Evolutionary conservation across 2,329 filamentous ascomycete species (phyloP), one percentile per base, ranked within the genome.

Genomic region (Xylariaceae sp.): DNA sequence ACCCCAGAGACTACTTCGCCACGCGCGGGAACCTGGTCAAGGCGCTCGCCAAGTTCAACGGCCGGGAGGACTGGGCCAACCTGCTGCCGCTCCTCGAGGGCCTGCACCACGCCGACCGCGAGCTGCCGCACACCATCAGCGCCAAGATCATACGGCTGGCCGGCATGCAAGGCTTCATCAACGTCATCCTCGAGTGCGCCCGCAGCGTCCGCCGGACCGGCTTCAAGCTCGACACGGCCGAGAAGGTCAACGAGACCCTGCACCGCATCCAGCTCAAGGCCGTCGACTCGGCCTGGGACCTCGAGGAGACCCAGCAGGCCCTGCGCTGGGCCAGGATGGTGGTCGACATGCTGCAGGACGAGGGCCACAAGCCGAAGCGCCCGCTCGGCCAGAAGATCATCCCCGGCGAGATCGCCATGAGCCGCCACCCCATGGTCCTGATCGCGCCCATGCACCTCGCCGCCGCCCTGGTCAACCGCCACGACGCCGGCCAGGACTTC

Each of bases 81-180:
- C 59, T 79, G 18, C 62, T 57, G 14, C 68, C 66, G 1, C 60
- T 79, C 30, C 64, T 78, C 28, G 67, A 73, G 40, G 75, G 74
- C 33, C 64, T 69, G 51, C 54, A 60, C 41, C 64, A 67, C 43
- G 65, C 68, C 23, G 55, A 60, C 19, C 64, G 67, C 45, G 60
- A 55, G 40, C 54, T 75, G 16, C 45, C 50, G 15, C 34, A 43
- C 2, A 16, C 38, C 9, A 56, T 69, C 49, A 63, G 60, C 46
- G 28, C 44, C 36, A 65, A 62, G 53, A 57, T 74, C 34, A 50
- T 70, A 23, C 65, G 72, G 9, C 43, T 59, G 28, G 65, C 68
- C 5, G 65, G 64, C 36, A 15, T 38, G 18, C 58, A 57, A 36
- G 69, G 66, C 29, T 63, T 64, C 41, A 58, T 74, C 27, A 63